These are phyloP conservation scores for Paecilomyces fulvus DNA, from an alignment of 2,329 filamentous ascomycete genomes.

Conservation along the genomic window DNA sequence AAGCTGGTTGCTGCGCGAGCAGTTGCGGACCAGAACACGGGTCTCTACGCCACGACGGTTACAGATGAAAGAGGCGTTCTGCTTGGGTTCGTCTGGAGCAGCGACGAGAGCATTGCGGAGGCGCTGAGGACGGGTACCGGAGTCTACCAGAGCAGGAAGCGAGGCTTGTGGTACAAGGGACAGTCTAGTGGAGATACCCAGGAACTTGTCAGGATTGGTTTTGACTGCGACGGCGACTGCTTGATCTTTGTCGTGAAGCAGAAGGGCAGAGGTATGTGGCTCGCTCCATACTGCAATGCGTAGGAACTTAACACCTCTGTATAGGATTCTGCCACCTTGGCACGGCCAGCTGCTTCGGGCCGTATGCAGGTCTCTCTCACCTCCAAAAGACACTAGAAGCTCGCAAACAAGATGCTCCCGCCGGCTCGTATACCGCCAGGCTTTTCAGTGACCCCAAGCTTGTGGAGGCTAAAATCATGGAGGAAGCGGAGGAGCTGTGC, in stretches of 20 bases:
- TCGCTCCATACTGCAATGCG: background rate
- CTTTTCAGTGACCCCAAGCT: conserved; percentile 89
- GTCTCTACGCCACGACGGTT: conserved; percentile 81
- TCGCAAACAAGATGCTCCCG: conserved; percentile 73
- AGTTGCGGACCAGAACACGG: conserved; percentile 72
- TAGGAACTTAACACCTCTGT: conserved; percentile 11
- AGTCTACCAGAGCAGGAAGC: conserved; percentile 93
- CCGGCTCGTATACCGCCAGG: conserved; percentile 86
- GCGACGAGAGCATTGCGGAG: conserved; percentile 78
- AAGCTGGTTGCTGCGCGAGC: conserved; percentile 67
- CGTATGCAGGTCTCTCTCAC: conserved; percentile 69
- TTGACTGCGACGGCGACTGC: conserved; percentile 92
- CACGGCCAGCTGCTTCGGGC: conserved; percentile 86
- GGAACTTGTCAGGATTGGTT: conserved; percentile 70
- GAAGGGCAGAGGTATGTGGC: conserved; percentile 59
- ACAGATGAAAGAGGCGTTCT: conserved; percentile 79
- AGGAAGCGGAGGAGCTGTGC: conserved; percentile 92
- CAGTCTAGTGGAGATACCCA: conserved; percentile 91
- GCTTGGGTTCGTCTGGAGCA: conserved; percentile 89
- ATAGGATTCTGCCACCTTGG: conserved; percentile 83
- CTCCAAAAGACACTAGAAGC: conserved; percentile 80
- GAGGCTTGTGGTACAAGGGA: conserved; percentile 94
- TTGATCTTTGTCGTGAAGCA: conserved; percentile 84
- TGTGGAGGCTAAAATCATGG: conserved; percentile 91
- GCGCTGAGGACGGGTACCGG: conserved; percentile 72